Evolutionary conservation across 768 basidiomycete genomes (phyloP), one percentile per base, ranked within the genome.

Genomic region (Leccinum truebloodii): DNA sequence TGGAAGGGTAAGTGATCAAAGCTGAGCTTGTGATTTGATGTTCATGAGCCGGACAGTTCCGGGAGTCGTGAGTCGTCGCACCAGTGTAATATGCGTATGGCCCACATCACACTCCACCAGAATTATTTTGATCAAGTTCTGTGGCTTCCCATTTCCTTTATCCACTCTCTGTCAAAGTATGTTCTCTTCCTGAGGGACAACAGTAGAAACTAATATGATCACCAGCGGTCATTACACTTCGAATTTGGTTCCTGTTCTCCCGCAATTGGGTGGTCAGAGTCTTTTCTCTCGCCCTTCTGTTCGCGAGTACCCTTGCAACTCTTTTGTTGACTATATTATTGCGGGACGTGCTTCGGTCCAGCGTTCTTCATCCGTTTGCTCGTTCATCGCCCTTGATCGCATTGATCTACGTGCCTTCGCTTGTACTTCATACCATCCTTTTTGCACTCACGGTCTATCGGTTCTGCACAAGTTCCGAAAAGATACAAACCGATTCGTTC

Each of bases 191-290:
- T 1, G 2, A n/a, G 10, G 14, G 16, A 6, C 26, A 44, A 9
- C 14, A 12, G 16, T 5, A 6, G 16, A 55, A 16, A 14, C 53
- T 55, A 35, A 62, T 39, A 34, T 20, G 5, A 34, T 37, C 37
- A 51, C 14, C n/a, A 66, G 65, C 54, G 24, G 60, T 55, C 18
- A 59, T 66, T n/a, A 57, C 63, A 16, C 46, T 59, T 16, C 65
- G 63, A 16, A 44, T 65, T 9, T 66, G 65, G 65, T 66, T 34
- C 53, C 58, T 65, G 4, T 66, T 62, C 44, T 44, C 52, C 32
- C 54, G 55, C 32, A 59, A 54, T 5, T n/a, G 4, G 1, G 24
- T 35, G 14, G 14, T 68, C 52, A 61, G 52, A 44, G 24, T 26
- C 6, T 49, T 63, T 12, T 60, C 61, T 12, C 57, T 62, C 13